These are phyloP conservation scores for Monilinia aucupariae DNA, from an alignment of 2,329 filamentous ascomycete genomes.

Conservation along the genomic window DNA sequence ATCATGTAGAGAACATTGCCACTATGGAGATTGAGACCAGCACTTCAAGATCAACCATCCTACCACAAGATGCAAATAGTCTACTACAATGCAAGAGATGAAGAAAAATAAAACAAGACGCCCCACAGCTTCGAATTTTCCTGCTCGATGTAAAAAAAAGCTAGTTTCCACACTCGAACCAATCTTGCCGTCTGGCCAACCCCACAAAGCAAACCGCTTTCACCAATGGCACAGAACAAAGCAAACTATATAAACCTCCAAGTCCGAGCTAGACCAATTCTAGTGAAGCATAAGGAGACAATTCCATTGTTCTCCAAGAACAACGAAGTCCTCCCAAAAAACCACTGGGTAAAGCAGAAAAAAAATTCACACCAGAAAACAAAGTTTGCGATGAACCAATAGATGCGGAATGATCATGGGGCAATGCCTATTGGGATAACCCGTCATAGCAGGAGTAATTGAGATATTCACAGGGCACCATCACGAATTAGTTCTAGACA, in stretches of 20 bases:
- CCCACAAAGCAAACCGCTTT: background rate
- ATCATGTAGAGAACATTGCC: background rate
- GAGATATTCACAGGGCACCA: no score
- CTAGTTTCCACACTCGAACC: no score
- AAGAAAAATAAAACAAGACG: background rate
- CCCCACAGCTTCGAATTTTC: background rate
- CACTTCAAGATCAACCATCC: no score
- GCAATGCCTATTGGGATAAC: no score
- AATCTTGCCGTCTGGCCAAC: background rate
- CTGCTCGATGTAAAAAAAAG: no score
- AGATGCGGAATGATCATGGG: no score
- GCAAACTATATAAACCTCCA: background rate
- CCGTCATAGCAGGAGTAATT: no score
- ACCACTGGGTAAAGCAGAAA: background rate
- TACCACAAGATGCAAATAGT: no score
- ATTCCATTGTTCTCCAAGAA: background rate
- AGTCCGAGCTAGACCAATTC: background rate
- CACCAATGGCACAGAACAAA: background rate
- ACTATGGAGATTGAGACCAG: no score
- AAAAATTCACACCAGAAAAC: background rate
- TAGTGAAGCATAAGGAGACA: background rate
- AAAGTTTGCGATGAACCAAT: no score
- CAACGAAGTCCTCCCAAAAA: background rate
- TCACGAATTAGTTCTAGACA: no score
- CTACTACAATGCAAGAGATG: no score